Evolutionary conservation across 2,329 filamentous ascomycete species (phyloP).

Genomic region (Leptographium wingfieldii): DNA sequence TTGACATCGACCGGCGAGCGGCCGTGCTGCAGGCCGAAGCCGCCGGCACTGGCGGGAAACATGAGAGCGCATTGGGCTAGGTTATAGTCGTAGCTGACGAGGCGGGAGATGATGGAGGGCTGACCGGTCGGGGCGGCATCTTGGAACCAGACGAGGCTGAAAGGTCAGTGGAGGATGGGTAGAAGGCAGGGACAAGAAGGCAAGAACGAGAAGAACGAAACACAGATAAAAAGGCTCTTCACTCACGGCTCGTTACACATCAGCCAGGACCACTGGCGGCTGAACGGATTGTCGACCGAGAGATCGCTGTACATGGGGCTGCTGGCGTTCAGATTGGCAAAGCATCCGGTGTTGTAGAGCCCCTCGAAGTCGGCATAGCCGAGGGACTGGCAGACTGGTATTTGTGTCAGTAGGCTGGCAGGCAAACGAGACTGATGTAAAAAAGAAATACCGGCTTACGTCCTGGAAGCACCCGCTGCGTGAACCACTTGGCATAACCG

Average conservation of each 20-base stretch:
- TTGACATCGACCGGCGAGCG: conserved; percentile 22
- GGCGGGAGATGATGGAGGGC: conserved; percentile 28
- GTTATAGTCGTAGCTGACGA: conserved; percentile 25
- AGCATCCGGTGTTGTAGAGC: conserved; percentile 32
- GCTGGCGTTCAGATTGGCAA: conserved; percentile 30
- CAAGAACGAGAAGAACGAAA: too few relatives aligned
- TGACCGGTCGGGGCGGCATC: conserved; percentile 30
- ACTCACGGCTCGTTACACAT: conserved; percentile 34
- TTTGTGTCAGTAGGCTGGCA: background rate
- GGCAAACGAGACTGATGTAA: background rate
- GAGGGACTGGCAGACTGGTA: conserved; percentile 26
- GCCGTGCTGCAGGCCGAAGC: conserved; percentile 21
- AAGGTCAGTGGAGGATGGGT: background rate
- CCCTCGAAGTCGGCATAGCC: conserved; percentile 17
- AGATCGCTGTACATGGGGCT: conserved; percentile 27
- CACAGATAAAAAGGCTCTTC: too few relatives aligned
- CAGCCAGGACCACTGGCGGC: conserved; percentile 44
- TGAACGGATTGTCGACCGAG: conserved; percentile 24
- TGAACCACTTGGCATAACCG: conserved; percentile 39
- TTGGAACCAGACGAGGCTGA: conserved; percentile 23
- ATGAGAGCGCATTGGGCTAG: conserved; percentile 30
- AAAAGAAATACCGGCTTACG: background rate
- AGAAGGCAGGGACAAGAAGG: background rate
- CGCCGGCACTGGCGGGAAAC: conserved; percentile 26
- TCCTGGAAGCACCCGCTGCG: conserved; percentile 27